These are phyloP conservation scores for Agrocybe praecox DNA, from an alignment of 768 basidiomycete genomes.

Conservation along the genomic window DNA sequence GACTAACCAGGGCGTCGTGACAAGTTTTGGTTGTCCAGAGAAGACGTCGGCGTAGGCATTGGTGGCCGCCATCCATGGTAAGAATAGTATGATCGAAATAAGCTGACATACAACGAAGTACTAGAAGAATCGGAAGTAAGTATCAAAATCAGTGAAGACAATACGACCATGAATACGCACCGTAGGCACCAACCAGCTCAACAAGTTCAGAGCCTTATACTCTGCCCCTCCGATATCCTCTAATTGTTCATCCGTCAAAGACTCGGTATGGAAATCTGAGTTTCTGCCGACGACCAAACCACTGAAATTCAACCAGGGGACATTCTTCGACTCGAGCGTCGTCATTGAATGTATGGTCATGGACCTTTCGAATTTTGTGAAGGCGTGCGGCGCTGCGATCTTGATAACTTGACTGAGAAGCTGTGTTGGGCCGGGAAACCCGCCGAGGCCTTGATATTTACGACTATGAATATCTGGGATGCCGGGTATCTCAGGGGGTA, in stretches of 20 bases:
- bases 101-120: conserved; percentile 67
- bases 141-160: too few relatives aligned
- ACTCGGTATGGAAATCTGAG: conserved; percentile 54
- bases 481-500: conserved; percentile 11
- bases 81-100: conserved; percentile 55
- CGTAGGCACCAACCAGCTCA: conserved; percentile 50
- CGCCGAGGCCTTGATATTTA: conserved; percentile 45
- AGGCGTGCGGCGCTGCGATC: conserved; percentile 43
- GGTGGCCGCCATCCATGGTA: conserved; percentile 57
- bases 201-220: conserved; percentile 60
- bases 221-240: conserved; percentile 80
- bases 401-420: conserved; percentile 40
- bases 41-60: conserved; percentile 52
- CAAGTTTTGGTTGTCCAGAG: conserved; percentile 45
- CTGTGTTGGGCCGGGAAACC: conserved; percentile 47
- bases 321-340: conserved; percentile 37
- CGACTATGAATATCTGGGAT: conserved; percentile 10
- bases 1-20: conserved; percentile 58
- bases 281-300: conserved; percentile 59
- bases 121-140: conserved; percentile 43
- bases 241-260: conserved; percentile 64
- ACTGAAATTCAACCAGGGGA: conserved; percentile 41
- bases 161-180: conserved; percentile 29
- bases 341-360: conserved; percentile 53
- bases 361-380: conserved; percentile 45